Evolutionary conservation across 2,329 filamentous ascomycete species (phyloP).

Genomic region (Colletotrichum musicola): DNA sequence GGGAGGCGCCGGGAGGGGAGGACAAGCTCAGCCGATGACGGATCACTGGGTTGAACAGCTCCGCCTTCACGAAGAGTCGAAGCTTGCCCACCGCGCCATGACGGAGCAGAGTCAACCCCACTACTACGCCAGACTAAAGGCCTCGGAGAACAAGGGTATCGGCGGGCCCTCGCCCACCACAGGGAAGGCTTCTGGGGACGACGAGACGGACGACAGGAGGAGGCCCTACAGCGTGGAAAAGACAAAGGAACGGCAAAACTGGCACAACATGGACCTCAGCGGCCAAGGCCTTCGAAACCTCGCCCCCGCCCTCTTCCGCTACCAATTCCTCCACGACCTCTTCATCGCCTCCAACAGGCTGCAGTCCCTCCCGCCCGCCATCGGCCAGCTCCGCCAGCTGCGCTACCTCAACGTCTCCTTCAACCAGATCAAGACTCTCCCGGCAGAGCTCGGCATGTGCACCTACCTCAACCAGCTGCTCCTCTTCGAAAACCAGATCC

Average conservation of each 20-base stretch:
- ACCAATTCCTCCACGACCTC: conserved; percentile 89
- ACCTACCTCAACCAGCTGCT: conserved; percentile 88
- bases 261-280: conserved; percentile 94
- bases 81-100: conserved; percentile 79
- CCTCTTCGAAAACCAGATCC: conserved; percentile 91
- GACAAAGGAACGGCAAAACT: conserved; percentile 80
- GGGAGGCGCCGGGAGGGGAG: conserved; percentile 58
- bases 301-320: conserved; percentile 83
- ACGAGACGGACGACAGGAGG: conserved; percentile 68
- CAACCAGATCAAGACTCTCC: conserved; percentile 86
- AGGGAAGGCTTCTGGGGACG: conserved; percentile 63
- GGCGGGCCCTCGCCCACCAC: conserved; percentile 64
- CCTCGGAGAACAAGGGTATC: conserved; percentile 77
- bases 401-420: conserved; percentile 88
- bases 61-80: conserved; percentile 82
- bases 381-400: conserved; percentile 85
- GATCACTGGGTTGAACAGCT: conserved; percentile 92
- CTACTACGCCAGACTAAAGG: conserved; percentile 79
- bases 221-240: conserved; percentile 76
- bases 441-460: conserved; percentile 95
- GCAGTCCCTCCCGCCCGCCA: conserved; percentile 79
- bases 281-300: conserved; percentile 94
- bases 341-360: conserved; percentile 96
- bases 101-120: conserved; percentile 73
- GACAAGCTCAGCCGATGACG: conserved; percentile 65